Evolutionary conservation across 148 eudicot genomes (phyloP).

Genomic region (Cornus suecica): DNA sequence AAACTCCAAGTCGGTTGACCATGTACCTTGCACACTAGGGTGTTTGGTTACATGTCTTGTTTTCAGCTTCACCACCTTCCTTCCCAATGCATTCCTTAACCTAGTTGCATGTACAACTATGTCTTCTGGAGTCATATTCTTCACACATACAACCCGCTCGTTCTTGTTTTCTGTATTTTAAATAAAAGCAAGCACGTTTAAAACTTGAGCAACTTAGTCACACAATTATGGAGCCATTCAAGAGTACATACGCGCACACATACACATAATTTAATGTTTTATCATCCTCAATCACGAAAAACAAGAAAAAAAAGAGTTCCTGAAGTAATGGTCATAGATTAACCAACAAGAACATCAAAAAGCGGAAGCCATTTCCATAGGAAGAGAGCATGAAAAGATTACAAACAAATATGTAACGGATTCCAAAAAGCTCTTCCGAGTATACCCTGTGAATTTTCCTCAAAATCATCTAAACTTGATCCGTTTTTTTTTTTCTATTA

Average conservation of each 20-base stretch:
- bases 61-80: constrained; percentile 86
- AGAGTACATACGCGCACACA: too few species aligned
- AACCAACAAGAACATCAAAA: too few species aligned
- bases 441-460: not conserved
- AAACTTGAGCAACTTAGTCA: too few species aligned
- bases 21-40: constrained; percentile 93
- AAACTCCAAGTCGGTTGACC: constrained; percentile 65
- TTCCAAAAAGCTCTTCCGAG: not conserved
- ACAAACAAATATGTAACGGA: not conserved
- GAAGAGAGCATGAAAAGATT: not conserved
- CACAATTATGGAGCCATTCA: too few species aligned
- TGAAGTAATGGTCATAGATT: too few species aligned
- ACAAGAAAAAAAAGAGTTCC: too few species aligned
- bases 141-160: constrained; percentile 72
- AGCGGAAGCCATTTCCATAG: not conserved
- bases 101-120: constrained; percentile 63
- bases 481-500: too few species aligned
- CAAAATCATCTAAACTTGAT: too few species aligned
- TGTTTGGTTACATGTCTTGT: constrained; percentile 79
- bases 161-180: constrained; percentile 57
- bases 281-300: too few species aligned
- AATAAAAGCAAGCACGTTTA: not conserved
- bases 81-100: constrained; percentile 75
- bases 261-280: too few species aligned
- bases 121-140: constrained; percentile 71